Percentiles rank a stretch among this genome's conserved stretches.
Evolutionary conservation across 2,329 filamentous ascomycete genomes (phyloP).

Genomic region (Calcarisporium arbuscula): DNA sequence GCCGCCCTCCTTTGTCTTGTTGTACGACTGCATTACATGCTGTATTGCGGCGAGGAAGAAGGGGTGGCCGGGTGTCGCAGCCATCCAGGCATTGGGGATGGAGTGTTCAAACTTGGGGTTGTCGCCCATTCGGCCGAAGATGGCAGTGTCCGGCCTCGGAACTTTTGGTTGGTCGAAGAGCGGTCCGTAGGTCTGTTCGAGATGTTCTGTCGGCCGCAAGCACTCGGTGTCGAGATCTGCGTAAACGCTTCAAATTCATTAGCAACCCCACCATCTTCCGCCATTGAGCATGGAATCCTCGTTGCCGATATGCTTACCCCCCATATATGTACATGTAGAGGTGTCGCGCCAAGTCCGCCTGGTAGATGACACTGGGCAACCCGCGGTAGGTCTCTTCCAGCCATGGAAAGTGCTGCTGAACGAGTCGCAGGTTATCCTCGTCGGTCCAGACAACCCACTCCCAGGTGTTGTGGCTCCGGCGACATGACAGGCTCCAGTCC

Average conservation of each 20-base stretch:
- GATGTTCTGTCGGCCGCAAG: constrained; percentile 6
- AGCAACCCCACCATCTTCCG: no score
- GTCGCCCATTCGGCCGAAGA: constrained; percentile 26
- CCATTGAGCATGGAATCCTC: no score
- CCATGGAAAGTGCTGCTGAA: constrained; percentile 24
- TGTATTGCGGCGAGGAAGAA: constrained; percentile 24
- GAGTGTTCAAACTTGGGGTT: constrained; percentile 20
- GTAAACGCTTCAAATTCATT: constrained; percentile 17
- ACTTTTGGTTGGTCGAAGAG: neutral
- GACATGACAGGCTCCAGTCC: constrained; percentile 24
- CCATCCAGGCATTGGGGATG: constrained; percentile 33
- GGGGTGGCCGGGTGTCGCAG: constrained; percentile 25
- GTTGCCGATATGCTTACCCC: constrained; percentile 21
- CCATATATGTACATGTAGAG: constrained; percentile 31
- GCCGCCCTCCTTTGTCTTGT: constrained; percentile 1
- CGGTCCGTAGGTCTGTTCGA: constrained; percentile 1
- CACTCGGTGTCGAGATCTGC: constrained; percentile 19
- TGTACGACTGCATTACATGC: constrained; percentile 1
- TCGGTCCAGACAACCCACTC: constrained; percentile 31
- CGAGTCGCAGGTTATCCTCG: constrained; percentile 26
- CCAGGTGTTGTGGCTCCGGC: constrained; percentile 22
- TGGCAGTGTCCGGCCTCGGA: constrained; percentile 9
- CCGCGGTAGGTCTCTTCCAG: constrained; percentile 20
- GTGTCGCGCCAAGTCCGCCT: constrained; percentile 23
- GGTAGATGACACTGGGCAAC: constrained; percentile 24